Evolutionary conservation across 2,329 filamentous ascomycete genomes (phyloP).

Genomic region (Colletotrichum orbiculare): DNA sequence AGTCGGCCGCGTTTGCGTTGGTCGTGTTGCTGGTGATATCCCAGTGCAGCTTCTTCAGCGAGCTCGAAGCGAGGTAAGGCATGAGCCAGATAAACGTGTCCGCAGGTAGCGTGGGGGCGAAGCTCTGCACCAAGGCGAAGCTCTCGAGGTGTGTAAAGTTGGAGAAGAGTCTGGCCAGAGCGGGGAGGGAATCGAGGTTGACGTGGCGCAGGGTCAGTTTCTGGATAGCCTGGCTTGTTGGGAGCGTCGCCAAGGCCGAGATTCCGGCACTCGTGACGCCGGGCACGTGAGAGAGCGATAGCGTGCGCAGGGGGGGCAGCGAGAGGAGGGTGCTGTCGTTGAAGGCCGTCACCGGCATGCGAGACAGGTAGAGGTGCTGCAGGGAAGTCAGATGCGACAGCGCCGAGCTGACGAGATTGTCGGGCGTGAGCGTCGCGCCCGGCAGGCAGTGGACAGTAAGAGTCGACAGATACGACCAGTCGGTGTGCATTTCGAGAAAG

Average conservation of each 20-base stretch:
- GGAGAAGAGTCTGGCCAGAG: slow-evolving; percentile 69
- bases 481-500: slow-evolving; percentile 63
- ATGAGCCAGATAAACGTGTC: slow-evolving; percentile 70
- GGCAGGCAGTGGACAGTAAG: slow-evolving; percentile 69
- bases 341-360: slow-evolving; percentile 66
- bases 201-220: slow-evolving; percentile 67
- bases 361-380: slow-evolving; percentile 68
- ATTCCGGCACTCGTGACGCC: slow-evolving; percentile 68
- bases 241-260: slow-evolving; percentile 64
- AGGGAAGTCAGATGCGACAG: slow-evolving; percentile 64
- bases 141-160: slow-evolving; percentile 60
- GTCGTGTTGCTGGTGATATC: slow-evolving; percentile 66
- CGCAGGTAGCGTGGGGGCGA: slow-evolving; percentile 64
- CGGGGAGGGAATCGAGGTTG: slow-evolving; percentile 65
- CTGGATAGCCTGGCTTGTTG: slow-evolving; percentile 56
- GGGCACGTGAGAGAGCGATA: slow-evolving; percentile 65
- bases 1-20: slow-evolving; percentile 62
- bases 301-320: slow-evolving; percentile 64
- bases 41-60: slow-evolving; percentile 69
- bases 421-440: slow-evolving; percentile 64
- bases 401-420: slow-evolving; percentile 62
- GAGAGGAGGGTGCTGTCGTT: slow-evolving; percentile 65
- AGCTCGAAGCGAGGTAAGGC: slow-evolving; percentile 69
- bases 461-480: slow-evolving; percentile 66
- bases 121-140: slow-evolving; percentile 66